Conservation (phyloP, 495 filamentous ascomycete genomes). For the Extremus antarcticus region DNA sequence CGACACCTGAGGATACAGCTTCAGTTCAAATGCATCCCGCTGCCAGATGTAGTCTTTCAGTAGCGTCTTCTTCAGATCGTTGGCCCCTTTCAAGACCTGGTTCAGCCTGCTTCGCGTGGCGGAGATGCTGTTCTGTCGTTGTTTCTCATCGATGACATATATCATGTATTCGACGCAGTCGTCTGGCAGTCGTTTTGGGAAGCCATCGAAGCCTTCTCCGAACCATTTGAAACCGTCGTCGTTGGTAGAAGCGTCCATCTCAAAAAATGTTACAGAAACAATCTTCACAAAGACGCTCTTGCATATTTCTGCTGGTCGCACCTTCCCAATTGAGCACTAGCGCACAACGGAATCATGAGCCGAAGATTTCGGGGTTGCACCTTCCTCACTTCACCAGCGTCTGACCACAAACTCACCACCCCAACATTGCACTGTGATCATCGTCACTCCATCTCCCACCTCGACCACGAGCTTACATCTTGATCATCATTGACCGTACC, state of each 20-base stretch:
- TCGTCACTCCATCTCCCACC: no score
- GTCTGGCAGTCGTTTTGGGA: constrained; percentile 69
- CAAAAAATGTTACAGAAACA: background rate
- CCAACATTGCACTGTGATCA: no score
- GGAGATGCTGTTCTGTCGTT: constrained; percentile 28
- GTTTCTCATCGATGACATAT: constrained; percentile 51
- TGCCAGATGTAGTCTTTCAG: constrained; percentile 93
- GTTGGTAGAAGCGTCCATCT: background rate
- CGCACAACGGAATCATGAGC: background rate
- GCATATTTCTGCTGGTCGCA: background rate
- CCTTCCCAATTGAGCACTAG: background rate
- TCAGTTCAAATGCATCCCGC: constrained; percentile 60
- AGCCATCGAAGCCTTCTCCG: constrained; percentile 45
- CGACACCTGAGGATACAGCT: constrained; percentile 28
- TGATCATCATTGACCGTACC: no score
- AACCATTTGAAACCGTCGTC: constrained; percentile 38
- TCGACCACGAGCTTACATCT: no score
- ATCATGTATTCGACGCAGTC: constrained; percentile 82
- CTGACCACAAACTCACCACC: background rate
- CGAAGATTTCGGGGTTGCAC: background rate
- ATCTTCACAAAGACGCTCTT: background rate
- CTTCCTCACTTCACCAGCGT: background rate
- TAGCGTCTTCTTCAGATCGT: constrained; percentile 47
- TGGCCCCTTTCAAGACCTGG: constrained; percentile 56
- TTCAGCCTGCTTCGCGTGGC: constrained; percentile 52